Conservation (phyloP, 1,139 yeast genomes). For the Magnusiomyces fungicola region DNA sequence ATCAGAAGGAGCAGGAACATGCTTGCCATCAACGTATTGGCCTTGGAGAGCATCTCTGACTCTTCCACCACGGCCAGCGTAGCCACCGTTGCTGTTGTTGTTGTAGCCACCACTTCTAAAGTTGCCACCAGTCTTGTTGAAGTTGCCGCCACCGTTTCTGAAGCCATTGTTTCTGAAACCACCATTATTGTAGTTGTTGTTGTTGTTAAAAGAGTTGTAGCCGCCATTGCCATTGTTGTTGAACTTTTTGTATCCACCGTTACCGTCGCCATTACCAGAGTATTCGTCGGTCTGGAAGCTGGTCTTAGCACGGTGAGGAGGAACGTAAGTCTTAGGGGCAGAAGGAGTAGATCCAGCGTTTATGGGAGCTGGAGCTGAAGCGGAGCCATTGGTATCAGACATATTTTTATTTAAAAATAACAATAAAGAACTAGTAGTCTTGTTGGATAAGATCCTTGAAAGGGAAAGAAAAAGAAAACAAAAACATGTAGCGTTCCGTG, state of each 20-base stretch:
- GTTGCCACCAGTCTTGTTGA: constrained; percentile 30
- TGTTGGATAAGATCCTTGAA: not conserved
- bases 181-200: constrained; percentile 6
- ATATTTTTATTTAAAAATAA: not conserved
- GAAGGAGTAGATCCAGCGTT: constrained; percentile 1
- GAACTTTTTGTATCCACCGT: not conserved
- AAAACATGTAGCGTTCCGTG: no score
- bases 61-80: constrained; percentile 32
- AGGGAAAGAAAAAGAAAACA: not conserved
- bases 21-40: constrained; percentile 81
- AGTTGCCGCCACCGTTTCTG: constrained; percentile 2
- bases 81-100: constrained; percentile 31
- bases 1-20: constrained; percentile 72
- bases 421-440: no score
- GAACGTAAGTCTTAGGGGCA: constrained; percentile 3
- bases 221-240: constrained; percentile 4
- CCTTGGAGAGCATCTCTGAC: constrained; percentile 40
- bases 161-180: constrained; percentile 1
- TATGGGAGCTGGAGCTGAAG: constrained; percentile 2
- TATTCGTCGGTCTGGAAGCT: not conserved
- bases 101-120: constrained; percentile 22
- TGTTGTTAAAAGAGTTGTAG: constrained; percentile 10
- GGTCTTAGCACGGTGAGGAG: constrained; percentile 7
- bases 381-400: not conserved
- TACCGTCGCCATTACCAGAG: not conserved